A percentile compares a stretch with the other conserved stretches of the same genome.
Evolutionary conservation across 306 rosid genomes (phyloP).

Genomic region (Pterocarpus santalinus): DNA sequence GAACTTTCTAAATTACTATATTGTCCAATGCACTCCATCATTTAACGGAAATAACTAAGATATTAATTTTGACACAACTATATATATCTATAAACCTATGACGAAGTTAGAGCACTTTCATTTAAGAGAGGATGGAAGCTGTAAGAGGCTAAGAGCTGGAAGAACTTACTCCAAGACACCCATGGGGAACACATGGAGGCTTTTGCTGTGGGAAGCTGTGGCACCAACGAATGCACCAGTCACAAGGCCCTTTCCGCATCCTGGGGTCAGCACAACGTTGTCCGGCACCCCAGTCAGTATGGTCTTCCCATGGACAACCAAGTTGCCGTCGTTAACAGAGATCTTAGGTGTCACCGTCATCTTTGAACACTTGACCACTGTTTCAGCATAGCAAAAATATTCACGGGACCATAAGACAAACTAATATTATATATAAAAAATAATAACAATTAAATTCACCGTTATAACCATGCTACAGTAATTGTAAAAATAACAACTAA

Average conservation of each 20-base stretch:
- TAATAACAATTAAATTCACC: not conserved
- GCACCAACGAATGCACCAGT: constrained; percentile 92
- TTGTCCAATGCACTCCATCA: not conserved
- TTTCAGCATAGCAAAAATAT: constrained; percentile 29
- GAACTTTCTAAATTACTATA: no score
- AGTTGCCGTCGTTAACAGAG: constrained; percentile 71
- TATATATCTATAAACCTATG: no score
- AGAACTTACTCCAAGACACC: constrained; percentile 84
- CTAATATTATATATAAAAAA: not conserved
- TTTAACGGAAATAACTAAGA: not conserved
- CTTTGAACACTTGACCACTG: constrained; percentile 56
- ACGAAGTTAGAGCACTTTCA: not conserved
- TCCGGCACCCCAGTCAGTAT: constrained; percentile 82
- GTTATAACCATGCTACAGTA: not conserved
- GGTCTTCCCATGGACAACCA: constrained; percentile 92
- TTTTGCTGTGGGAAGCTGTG: constrained; percentile 69
- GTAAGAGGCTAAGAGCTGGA: not conserved
- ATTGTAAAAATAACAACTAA: no score
- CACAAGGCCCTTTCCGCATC: constrained; percentile 67
- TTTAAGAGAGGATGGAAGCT: no score
- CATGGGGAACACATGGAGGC: constrained; percentile 88
- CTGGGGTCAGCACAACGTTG: constrained; percentile 80
- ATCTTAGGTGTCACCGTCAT: constrained; percentile 88
- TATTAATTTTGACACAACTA: no score
- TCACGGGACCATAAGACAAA: not conserved